phyloP scores from a whole-genome alignment of 352 stramenopile species.

The Phytophthora pinifolia region DNA sequence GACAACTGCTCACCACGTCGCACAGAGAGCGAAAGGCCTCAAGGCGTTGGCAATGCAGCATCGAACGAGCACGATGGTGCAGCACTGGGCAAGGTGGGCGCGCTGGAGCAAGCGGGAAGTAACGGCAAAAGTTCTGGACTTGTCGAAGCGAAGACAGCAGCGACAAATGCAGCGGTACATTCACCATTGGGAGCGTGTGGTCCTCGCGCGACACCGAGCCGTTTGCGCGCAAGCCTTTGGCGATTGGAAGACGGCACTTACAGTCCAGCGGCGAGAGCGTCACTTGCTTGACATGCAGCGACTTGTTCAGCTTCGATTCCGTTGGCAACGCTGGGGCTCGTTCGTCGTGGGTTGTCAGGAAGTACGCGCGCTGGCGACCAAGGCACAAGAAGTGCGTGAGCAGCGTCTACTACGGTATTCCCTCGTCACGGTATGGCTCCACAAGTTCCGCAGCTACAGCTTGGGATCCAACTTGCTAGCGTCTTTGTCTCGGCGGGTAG shows the following conservation, averaged over 20 bases:
- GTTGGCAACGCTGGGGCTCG: conserved; percentile 21
- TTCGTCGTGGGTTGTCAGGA: neutral
- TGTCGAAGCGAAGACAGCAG: conserved; percentile 8
- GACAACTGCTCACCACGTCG: conserved; percentile 13
- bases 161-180: conserved; percentile 9
- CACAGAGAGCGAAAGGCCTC: conserved; percentile 1
- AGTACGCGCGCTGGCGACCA: conserved; percentile 2
- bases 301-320: conserved; percentile 24
- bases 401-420: conserved; percentile 7
- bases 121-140: conserved; percentile 8
- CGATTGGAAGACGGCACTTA: conserved; percentile 19
- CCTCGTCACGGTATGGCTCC: conserved; percentile 18
- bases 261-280: conserved; percentile 13
- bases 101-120: conserved; percentile 25
- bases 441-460: conserved; percentile 23
- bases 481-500: conserved; percentile 4
- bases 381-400: conserved; percentile 3
- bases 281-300: conserved; percentile 13
- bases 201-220: conserved; percentile 6
- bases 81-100: conserved; percentile 32
- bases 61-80: conserved; percentile 16
- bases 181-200: conserved; percentile 10
- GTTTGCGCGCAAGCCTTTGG: conserved; percentile 13
- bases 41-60: conserved; percentile 9
- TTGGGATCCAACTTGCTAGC: conserved; percentile 11